Conservation (phyloP, 2,329 filamentous ascomycete genomes). For the Dichotomopilus funicola region DNA sequence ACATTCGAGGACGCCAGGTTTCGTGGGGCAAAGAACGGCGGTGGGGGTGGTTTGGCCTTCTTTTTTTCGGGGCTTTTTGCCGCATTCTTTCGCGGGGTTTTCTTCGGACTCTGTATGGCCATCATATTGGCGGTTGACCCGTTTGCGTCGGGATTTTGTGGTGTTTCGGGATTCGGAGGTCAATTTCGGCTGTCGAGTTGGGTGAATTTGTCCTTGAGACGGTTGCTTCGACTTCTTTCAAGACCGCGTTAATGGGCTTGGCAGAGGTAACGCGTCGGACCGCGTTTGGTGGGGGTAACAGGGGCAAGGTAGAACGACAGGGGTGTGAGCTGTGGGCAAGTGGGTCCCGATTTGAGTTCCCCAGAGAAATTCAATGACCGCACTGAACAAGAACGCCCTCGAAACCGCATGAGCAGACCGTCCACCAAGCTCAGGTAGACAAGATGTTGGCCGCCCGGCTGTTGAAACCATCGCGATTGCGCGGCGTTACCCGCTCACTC, state of each 20-base stretch:
- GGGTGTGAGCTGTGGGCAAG: not conserved
- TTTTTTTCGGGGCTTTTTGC: constrained; percentile 25
- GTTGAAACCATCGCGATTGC: constrained; percentile 22
- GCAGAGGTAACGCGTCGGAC: constrained; percentile 10
- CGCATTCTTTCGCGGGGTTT: constrained; percentile 17
- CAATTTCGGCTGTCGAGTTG: no score
- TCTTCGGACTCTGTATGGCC: constrained; percentile 22
- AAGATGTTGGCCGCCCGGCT: constrained; percentile 30
- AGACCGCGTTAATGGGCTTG: constrained; percentile 20
- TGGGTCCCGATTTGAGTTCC: not conserved
- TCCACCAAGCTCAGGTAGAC: not conserved
- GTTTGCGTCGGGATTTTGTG: not conserved
- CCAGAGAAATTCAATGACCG: constrained; percentile 2
- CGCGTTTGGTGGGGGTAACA: constrained; percentile 16
- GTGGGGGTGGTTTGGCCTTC: constrained; percentile 28
- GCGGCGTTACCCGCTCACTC: constrained; percentile 30
- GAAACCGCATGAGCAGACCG: not conserved
- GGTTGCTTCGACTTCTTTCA: no score
- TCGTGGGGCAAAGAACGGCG: constrained; percentile 36
- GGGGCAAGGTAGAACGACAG: not conserved
- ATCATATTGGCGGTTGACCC: constrained; percentile 19
- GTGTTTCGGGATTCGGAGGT: not conserved
- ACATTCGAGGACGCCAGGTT: constrained; percentile 37
- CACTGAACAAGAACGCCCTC: not conserved
- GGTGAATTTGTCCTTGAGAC: no score